These are phyloP conservation scores for Metarhizium anisopliae DNA, from an alignment of 2,329 filamentous ascomycete genomes.

Conservation along the genomic window DNA sequence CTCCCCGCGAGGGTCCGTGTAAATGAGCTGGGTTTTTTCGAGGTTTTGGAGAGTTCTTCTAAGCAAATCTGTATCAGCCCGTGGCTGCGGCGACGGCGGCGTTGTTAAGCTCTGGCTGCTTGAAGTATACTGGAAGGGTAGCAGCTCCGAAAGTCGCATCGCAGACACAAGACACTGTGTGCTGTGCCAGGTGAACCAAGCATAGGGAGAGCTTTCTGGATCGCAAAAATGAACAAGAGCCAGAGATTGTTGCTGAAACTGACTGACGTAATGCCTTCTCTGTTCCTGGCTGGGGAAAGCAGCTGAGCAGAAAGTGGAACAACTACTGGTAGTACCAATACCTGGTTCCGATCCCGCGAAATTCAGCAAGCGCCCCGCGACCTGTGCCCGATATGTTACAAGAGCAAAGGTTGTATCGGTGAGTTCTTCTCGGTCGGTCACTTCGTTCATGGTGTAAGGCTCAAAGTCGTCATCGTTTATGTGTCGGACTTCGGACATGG, in stretches of 20 bases:
- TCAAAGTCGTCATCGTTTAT: slow-evolving; percentile 9
- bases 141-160: slow-evolving; percentile 1
- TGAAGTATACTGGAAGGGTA: background rate
- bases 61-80: slow-evolving; percentile 4
- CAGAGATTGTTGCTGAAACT: slow-evolving; percentile 5
- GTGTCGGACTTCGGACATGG: slow-evolving; percentile 1
- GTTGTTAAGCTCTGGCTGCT: background rate
- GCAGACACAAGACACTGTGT: slow-evolving; percentile 9
- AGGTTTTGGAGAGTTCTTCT: slow-evolving; percentile 1
- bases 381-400: slow-evolving; percentile 5
- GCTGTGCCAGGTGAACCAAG: slow-evolving; percentile 10
- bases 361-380: slow-evolving; percentile 3
- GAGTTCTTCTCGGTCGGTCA: slow-evolving; percentile 6
- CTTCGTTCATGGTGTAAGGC: background rate
- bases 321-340: background rate
- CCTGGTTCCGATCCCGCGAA: background rate
- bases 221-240: slow-evolving; percentile 8
- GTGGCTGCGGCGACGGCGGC: background rate
- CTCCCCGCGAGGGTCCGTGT: slow-evolving; percentile 9
- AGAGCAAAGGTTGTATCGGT: slow-evolving; percentile 9
- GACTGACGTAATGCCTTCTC: background rate
- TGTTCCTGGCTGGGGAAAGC: background rate
- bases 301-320: background rate
- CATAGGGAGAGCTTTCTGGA: slow-evolving; percentile 7
- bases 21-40: slow-evolving; percentile 5